phyloP scores from a whole-genome alignment of 179 eudicot species.

The Silene noctiflora region DNA sequence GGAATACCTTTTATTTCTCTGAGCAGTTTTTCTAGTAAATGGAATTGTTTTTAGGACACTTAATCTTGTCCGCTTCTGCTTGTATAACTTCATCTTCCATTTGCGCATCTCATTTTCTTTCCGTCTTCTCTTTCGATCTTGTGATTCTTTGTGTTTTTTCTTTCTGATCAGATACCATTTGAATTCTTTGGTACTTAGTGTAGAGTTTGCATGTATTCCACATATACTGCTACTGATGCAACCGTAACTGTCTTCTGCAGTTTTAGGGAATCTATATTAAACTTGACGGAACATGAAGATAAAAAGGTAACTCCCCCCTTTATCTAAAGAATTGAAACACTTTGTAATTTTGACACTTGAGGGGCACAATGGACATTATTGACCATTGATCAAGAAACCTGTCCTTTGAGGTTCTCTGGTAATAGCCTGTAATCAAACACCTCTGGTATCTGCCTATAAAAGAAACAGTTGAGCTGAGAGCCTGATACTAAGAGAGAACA shows the following conservation, averaged over 20 bases:
- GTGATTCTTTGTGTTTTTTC: not conserved
- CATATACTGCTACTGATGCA: slow-evolving; percentile 15
- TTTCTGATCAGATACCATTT: not conserved
- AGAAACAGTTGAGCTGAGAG: not conserved
- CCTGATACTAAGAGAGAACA: not conserved
- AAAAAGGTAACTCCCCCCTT: slow-evolving; percentile 52
- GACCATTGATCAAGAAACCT: not conserved
- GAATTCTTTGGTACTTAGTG: not conserved
- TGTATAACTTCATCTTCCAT: not conserved
- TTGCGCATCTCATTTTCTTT: not conserved
- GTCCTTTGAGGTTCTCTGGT: not conserved
- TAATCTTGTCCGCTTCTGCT: not conserved
- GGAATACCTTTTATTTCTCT: not conserved
- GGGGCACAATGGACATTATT: not conserved
- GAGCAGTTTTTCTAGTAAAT: slow-evolving; percentile 1
- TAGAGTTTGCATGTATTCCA: not conserved
- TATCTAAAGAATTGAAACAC: not conserved
- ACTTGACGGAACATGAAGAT: slow-evolving; percentile 76
- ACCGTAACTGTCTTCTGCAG: slow-evolving; percentile 46
- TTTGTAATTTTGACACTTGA: not conserved
- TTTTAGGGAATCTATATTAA: slow-evolving; percentile 76
- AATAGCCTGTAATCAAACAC: not conserved
- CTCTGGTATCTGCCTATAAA: not conserved
- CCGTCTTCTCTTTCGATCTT: not conserved
- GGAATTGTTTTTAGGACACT: not conserved